phyloP scores from a whole-genome alignment of 208 protist species.

The Vickermania spadyakhi region DNA sequence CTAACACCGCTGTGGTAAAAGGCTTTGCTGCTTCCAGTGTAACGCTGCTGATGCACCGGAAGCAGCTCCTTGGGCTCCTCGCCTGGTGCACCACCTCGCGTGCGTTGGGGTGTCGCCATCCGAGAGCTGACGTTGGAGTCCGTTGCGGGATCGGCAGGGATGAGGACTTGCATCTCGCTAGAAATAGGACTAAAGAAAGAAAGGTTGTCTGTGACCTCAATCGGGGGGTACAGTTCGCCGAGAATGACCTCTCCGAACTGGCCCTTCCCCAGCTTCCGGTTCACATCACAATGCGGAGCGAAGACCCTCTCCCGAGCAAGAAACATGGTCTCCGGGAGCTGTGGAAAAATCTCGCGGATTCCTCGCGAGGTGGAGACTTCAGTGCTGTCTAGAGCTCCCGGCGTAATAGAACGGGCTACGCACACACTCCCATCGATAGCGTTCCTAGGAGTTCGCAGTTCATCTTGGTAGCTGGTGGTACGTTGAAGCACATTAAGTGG shows the following conservation, averaged over 20 bases:
- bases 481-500: background rate
- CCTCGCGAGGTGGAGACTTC: constrained; percentile 6
- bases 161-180: background rate
- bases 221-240: constrained; percentile 42
- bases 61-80: background rate
- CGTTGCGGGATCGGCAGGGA: background rate
- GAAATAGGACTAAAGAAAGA: background rate
- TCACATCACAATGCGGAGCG: constrained; percentile 11
- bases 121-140: background rate
- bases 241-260: constrained; percentile 51
- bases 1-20: constrained; percentile 21
- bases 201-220: background rate
- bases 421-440: background rate
- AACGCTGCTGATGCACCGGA: constrained; percentile 37
- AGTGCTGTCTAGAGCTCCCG: background rate
- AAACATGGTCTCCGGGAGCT: constrained; percentile 26
- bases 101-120: constrained; percentile 1
- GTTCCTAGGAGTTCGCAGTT: background rate
- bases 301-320: constrained; percentile 32
- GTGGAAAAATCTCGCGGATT: constrained; percentile 34
- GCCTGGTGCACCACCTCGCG: constrained; percentile 1
- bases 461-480: background rate
- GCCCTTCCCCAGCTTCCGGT: constrained; percentile 27
- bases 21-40: constrained; percentile 18
- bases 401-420: background rate